Evolutionary conservation across 768 basidiomycete species (phyloP), one percentile per base, ranked within the genome.

Genomic region (Tubosaeta sp.): DNA sequence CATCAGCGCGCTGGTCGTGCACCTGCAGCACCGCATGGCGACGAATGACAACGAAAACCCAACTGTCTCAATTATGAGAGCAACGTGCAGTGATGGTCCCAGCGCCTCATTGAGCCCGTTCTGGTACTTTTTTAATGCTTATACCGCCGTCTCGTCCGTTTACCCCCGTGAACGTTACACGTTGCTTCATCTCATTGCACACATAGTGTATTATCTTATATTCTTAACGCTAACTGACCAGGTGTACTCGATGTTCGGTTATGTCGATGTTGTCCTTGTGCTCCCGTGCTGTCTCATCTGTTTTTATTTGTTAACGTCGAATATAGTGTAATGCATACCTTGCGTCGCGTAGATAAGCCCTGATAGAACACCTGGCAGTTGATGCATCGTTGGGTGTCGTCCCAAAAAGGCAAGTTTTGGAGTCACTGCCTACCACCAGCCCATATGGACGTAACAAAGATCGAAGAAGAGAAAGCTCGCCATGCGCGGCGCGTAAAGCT

Each of bases 401-500:
- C 59, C 52, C 6, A 33, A 57, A 63, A 58, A 58, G 54, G 61
- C 14, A 63, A 50, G 19, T 45, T 12, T 33, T 43, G 44, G 39
- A 25, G 39, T 22, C 22, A 22, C 22, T 22, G n/a, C 22, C 22
- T 22, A 31, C 25, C 44, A 46, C 13, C 17, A 33, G 38, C 19
- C n/a, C 32, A 27, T 16, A 71, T 69, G 67, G 67, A 69, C 10
- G 6, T 44, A 12, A 17, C 68, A 35, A 82, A 77, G 61, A 51
- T 63, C 16, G 79, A 81, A 42, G 81, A 82, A 48, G 80, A 81
- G 63, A 72, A 66, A 37, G 66, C 71, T 50, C 82, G 85, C 37
- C 71, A 79, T 49, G 71, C 64, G 51, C 85, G 81, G 59, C 81
- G 88, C 56, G 67, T 71, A 25, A 79, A 76, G 48, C 76, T 88